Conservation (phyloP, 2,329 filamentous ascomycete genomes). For the Trichoderma polysporum region DNA sequence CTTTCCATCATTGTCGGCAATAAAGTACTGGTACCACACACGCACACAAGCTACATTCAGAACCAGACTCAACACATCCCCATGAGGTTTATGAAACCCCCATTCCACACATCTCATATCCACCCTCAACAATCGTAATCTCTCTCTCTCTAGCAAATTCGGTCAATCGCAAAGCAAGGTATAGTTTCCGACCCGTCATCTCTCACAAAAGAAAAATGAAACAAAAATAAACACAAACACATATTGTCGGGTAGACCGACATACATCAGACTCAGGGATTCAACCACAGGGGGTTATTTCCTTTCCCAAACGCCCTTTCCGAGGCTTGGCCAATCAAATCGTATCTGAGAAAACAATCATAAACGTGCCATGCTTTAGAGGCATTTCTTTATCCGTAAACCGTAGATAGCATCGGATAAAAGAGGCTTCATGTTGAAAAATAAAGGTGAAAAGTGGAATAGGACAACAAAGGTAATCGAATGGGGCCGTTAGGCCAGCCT, state of each 20-base stretch:
- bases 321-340: conserved; percentile 23
- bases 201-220: conserved; percentile 3
- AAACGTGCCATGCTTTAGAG: neutral
- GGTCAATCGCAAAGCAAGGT: neutral
- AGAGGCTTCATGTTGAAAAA: neutral
- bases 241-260: neutral
- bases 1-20: neutral
- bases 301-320: conserved; percentile 25
- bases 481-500: neutral
- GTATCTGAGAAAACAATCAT: neutral
- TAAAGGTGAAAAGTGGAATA: neutral
- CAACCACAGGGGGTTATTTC: neutral
- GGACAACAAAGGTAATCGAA: neutral
- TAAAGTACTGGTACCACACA: neutral
- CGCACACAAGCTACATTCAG: neutral
- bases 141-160: neutral
- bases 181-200: neutral
- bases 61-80: neutral
- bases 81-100: neutral
- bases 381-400: neutral
- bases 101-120: neutral
- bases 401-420: neutral
- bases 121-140: neutral
- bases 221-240: neutral
- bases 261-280: conserved; percentile 1